These are phyloP conservation scores for Sporothrix globosa DNA, from an alignment of 2,329 filamentous ascomycete species.

Conservation along the genomic window DNA sequence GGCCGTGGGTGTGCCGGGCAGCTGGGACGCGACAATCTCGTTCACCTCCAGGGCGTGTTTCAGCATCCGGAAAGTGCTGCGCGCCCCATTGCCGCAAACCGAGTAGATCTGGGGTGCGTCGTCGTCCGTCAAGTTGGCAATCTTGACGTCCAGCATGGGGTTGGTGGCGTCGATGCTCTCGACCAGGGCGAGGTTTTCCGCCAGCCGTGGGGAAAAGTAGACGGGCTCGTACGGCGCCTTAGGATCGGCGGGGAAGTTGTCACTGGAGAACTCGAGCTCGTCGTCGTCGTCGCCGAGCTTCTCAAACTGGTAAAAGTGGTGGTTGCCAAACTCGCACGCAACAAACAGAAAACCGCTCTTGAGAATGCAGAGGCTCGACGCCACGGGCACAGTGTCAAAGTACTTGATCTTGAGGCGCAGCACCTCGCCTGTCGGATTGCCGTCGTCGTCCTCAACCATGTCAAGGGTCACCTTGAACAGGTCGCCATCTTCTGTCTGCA, in stretches of 20 bases:
- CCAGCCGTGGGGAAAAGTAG: slow-evolving; percentile 79
- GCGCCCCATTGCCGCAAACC: slow-evolving; percentile 82
- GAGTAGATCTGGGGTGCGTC: slow-evolving; percentile 97
- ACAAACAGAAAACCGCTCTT: slow-evolving; percentile 96
- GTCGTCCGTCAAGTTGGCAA: slow-evolving; percentile 86
- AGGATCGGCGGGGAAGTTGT: slow-evolving; percentile 77
- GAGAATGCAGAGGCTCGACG: slow-evolving; percentile 84
- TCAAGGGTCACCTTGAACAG: slow-evolving; percentile 95
- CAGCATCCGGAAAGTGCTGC: slow-evolving; percentile 86
- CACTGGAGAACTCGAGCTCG: slow-evolving; percentile 82
- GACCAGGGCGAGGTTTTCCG: slow-evolving; percentile 81
- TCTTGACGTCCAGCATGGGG: slow-evolving; percentile 86
- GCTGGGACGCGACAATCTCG: slow-evolving; percentile 91
- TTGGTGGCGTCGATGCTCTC: slow-evolving; percentile 88
- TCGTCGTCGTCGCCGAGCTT: slow-evolving; percentile 95
- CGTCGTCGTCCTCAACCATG: slow-evolving; percentile 79
- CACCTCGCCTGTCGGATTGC: slow-evolving; percentile 79
- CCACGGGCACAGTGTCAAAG: slow-evolving; percentile 92
- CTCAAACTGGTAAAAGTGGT: slow-evolving; percentile 95
- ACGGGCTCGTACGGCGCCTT: slow-evolving; percentile 72
- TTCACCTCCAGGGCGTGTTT: slow-evolving; percentile 92
- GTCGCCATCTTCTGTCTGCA: slow-evolving; percentile 97
- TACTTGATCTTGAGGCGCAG: slow-evolving; percentile 89
- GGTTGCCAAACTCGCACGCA: slow-evolving; percentile 88
- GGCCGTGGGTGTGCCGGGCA: slow-evolving; percentile 83